Conservation (phyloP, 345 rosid genomes). For the Brassica carinata region DNA sequence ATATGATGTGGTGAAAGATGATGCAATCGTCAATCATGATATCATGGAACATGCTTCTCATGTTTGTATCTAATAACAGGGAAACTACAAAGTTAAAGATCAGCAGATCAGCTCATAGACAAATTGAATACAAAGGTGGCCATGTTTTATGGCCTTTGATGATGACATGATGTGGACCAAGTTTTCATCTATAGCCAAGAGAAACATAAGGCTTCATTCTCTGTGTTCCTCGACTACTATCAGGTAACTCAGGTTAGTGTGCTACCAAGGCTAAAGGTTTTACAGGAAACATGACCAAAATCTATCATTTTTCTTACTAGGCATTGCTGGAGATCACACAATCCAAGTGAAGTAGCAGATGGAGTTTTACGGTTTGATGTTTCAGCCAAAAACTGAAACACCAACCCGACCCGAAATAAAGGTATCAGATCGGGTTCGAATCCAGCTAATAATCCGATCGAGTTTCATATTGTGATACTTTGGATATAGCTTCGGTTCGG, state of each 20-base stretch:
- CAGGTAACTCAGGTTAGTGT: constrained; percentile 13
- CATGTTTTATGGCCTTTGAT: constrained; percentile 24
- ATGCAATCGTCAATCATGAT: constrained; percentile 26
- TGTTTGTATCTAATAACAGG: constrained; percentile 23
- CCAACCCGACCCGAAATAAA: too few species aligned
- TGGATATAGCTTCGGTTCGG: too few species aligned
- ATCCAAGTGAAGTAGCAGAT: too few species aligned
- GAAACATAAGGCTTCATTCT: constrained; percentile 31
- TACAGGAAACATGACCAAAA: constrained; percentile 4
- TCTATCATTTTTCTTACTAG: neutral
- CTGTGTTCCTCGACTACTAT: constrained; percentile 24
- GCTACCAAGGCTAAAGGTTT: neutral
- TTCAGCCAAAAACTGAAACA: too few species aligned
- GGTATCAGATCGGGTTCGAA: too few species aligned
- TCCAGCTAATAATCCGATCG: too few species aligned
- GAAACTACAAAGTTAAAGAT: constrained; percentile 16
- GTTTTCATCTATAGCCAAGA: constrained; percentile 37
- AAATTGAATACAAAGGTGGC: neutral
- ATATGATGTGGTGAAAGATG: constrained; percentile 38
- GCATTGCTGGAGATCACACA: constrained; percentile 27
- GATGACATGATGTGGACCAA: constrained; percentile 39
- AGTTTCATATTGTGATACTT: too few species aligned
- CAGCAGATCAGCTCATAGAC: neutral
- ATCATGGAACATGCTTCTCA: constrained; percentile 9
- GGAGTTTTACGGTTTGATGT: too few species aligned